A percentile compares a stretch with the other conserved stretches of the same genome.
Evolutionary conservation across 116 monocot species (phyloP).

Genomic region (Papilionanthe hybrid): DNA sequence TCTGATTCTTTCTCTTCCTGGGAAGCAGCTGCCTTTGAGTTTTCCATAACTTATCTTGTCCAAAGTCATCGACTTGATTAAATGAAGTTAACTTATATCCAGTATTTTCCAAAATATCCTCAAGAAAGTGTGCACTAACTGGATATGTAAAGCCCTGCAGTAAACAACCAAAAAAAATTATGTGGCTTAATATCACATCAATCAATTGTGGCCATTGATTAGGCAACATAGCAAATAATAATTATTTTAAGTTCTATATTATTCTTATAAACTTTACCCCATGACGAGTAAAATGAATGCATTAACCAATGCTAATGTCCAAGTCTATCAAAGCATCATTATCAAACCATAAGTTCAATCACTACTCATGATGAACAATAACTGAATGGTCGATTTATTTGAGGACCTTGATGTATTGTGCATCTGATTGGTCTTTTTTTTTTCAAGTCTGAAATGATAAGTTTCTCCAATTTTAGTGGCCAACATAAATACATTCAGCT

Average conservation of each 20-base stretch:
- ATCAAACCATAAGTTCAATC: background rate
- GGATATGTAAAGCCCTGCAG: conserved; percentile 92
- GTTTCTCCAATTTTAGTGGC: too few species aligned
- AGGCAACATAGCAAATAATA: background rate
- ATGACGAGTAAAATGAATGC: background rate
- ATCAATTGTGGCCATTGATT: background rate
- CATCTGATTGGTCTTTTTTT: too few species aligned
- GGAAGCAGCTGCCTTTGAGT: conserved; percentile 84
- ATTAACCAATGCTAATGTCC: background rate
- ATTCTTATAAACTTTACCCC: too few species aligned
- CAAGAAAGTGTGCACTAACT: conserved; percentile 78
- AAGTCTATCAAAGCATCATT: background rate
- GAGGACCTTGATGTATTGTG: too few species aligned
- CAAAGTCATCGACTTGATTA: conserved; percentile 98
- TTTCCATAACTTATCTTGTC: conserved; percentile 99
- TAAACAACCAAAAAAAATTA: background rate
- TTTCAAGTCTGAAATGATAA: too few species aligned
- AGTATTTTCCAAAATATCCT: conserved; percentile 88
- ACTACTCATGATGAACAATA: too few species aligned
- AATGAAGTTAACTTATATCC: conserved; percentile 89
- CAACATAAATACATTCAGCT: too few species aligned
- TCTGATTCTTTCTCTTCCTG: conserved; percentile 90
- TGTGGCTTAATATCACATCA: background rate
- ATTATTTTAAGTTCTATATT: background rate
- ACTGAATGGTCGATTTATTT: too few species aligned